phyloP scores from a whole-genome alignment of 768 basidiomycete species.

The Cystofilobasidium bisporidii region DNA sequence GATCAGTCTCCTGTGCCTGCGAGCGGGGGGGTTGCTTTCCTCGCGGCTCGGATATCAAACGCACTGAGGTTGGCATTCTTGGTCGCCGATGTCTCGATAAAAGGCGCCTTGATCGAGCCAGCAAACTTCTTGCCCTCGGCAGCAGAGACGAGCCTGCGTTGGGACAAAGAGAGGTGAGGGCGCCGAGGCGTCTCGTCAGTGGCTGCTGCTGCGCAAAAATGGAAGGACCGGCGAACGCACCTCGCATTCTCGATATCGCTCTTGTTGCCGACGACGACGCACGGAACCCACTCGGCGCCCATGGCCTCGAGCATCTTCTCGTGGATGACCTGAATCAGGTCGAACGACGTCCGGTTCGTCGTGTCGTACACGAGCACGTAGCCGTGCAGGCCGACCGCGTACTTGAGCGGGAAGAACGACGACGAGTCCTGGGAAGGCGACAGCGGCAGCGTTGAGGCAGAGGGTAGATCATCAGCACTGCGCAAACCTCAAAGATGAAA shows the following conservation, averaged over 20 bases:
- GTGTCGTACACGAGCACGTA: constrained; percentile 28
- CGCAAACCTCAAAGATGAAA: too few species aligned
- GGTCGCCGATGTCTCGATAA: constrained; percentile 25
- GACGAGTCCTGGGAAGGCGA: constrained; percentile 15
- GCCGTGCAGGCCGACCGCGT: constrained; percentile 27
- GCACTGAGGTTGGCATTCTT: constrained; percentile 26
- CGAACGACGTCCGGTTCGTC: constrained; percentile 27
- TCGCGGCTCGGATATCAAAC: too few species aligned
- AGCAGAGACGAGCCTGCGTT: constrained; percentile 10
- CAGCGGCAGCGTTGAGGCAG: too few species aligned
- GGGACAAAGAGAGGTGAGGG: not conserved
- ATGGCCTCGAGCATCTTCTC: constrained; percentile 29
- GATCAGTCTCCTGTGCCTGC: too few species aligned
- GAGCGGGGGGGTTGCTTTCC: too few species aligned
- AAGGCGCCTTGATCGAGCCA: constrained; percentile 25
- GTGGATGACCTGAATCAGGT: constrained; percentile 26
- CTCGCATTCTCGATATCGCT: constrained; percentile 21
- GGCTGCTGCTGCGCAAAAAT: too few species aligned
- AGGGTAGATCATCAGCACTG: too few species aligned
- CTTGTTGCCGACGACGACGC: constrained; percentile 28
- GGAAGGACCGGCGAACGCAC: constrained; percentile 1
- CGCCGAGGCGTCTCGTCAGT: too few species aligned
- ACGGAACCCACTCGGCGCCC: constrained; percentile 28
- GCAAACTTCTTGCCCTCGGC: constrained; percentile 27
- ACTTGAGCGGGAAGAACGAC: constrained; percentile 29